Evolutionary conservation across 805 yeast genomes (phyloP).

Genomic region (Kregervanrija fluxuum): DNA sequence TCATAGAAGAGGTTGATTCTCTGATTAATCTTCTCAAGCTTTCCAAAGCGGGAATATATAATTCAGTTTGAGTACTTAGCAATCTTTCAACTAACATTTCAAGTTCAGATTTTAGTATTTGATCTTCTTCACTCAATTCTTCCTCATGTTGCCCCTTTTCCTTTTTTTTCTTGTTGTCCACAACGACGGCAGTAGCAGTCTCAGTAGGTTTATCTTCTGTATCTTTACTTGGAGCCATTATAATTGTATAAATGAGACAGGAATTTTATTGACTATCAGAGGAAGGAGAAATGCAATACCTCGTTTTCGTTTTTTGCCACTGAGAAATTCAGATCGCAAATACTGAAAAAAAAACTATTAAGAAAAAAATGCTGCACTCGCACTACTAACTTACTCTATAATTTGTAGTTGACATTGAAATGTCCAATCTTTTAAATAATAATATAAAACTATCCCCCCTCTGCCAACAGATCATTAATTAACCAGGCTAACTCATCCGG

Average conservation of each 20-base stretch:
- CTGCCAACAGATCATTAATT: conserved; percentile 50
- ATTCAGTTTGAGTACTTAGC: conserved; percentile 41
- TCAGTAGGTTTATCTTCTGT: conserved; percentile 13
- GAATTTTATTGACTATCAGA: background rate
- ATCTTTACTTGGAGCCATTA: conserved; percentile 21
- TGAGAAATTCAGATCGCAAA: background rate
- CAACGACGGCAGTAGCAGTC: conserved; percentile 1
- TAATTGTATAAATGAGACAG: conserved; percentile 1
- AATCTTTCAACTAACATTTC: conserved; percentile 82
- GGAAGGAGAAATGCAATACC: background rate
- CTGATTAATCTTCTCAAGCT: conserved; percentile 71
- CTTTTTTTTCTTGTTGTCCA: conserved; percentile 12
- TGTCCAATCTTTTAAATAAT: too few relatives aligned
- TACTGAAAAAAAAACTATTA: background rate
- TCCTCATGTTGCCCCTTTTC: conserved; percentile 41
- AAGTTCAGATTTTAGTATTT: conserved; percentile 75
- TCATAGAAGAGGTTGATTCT: conserved; percentile 96
- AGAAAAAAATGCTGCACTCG: background rate
- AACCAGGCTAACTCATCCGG: conserved; percentile 68
- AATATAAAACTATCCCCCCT: conserved; percentile 4
- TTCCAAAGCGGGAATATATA: conserved; percentile 56
- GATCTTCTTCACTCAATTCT: conserved; percentile 90
- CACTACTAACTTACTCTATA: too few relatives aligned
- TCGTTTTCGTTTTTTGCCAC: background rate
- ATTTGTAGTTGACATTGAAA: too few relatives aligned